Conservation (phyloP, 106 monocot genomes). For the Iris macrosiphon region DNA sequence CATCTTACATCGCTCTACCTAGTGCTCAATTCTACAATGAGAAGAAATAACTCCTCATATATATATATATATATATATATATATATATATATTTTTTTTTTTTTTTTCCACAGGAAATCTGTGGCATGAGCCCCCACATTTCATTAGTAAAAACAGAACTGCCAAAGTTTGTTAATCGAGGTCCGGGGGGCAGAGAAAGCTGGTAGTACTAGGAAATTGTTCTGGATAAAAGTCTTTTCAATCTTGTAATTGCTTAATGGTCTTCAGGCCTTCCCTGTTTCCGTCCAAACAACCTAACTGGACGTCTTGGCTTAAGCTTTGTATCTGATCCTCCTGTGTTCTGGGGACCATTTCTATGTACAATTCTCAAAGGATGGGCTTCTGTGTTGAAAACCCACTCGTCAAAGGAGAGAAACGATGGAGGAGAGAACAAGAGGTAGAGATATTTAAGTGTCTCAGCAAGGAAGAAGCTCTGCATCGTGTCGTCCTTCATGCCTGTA, state of each 20-base stretch:
- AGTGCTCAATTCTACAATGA: no score
- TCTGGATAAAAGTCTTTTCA: no score
- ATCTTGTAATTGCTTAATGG: background rate
- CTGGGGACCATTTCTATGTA: conserved; percentile 20
- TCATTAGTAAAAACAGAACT: no score
- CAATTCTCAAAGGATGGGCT: conserved; percentile 88
- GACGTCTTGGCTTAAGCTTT: conserved; percentile 17
- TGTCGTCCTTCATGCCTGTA: conserved; percentile 79
- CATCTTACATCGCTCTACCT: no score
- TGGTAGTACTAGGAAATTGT: no score
- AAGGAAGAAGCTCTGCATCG: conserved; percentile 97
- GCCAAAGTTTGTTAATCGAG: no score
- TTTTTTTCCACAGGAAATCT: no score
- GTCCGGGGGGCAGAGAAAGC: no score
- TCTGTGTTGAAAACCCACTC: conserved; percentile 99
- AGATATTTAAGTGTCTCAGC: conserved; percentile 97
- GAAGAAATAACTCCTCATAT: no score
- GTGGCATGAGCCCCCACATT: no score
- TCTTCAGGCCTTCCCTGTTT: conserved; percentile 27
- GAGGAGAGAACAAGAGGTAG: conserved; percentile 91
- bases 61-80: no score
- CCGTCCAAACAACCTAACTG: conserved; percentile 27
- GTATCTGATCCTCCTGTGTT: background rate
- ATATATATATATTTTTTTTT: no score
- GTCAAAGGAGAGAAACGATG: conserved; percentile 83